A percentile compares a stretch with the other conserved stretches of the same genome.
Evolutionary conservation across 2,329 filamentous ascomycete species (phyloP).

Genomic region (Aspergillus cejpii): DNA sequence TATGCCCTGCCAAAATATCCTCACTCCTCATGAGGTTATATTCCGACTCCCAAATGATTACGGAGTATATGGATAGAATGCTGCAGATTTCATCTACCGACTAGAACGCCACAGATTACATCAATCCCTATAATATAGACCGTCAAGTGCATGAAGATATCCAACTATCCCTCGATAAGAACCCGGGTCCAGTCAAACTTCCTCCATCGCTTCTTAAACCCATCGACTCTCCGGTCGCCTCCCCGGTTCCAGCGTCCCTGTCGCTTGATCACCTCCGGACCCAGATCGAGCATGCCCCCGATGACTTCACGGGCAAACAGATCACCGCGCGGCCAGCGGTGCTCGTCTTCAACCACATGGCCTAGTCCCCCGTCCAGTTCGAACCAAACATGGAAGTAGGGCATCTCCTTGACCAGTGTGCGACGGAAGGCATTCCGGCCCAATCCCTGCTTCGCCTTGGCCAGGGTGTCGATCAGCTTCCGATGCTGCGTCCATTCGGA

Average conservation of each 20-base stretch:
- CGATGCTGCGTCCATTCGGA: constrained; percentile 95
- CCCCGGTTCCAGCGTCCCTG: constrained; percentile 77
- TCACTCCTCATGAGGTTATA: no score
- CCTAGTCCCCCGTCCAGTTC: constrained; percentile 83
- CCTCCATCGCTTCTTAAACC: constrained; percentile 76
- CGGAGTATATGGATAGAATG: no score
- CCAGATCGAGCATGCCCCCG: constrained; percentile 82
- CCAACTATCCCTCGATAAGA: constrained; percentile 49
- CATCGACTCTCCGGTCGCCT: constrained; percentile 61
- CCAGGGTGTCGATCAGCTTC: constrained; percentile 81
- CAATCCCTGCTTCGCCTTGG: constrained; percentile 53
- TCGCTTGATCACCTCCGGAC: constrained; percentile 75
- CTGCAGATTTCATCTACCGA: no score
- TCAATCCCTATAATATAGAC: no score
- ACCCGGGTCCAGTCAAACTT: constrained; percentile 85
- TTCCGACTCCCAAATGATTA: no score
- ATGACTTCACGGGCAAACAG: constrained; percentile 87
- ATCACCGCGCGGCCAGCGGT: constrained; percentile 82
- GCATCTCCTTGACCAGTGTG: constrained; percentile 87
- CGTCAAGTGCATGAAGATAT: no score
- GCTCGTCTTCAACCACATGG: constrained; percentile 81
- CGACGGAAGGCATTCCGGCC: constrained; percentile 77
- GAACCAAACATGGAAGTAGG: constrained; percentile 98
- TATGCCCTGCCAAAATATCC: no score
- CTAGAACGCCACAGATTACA: no score